Evolutionary conservation across 2,329 filamentous ascomycete genomes (phyloP).

Genomic region (Aurifilum marmelostoma): DNA sequence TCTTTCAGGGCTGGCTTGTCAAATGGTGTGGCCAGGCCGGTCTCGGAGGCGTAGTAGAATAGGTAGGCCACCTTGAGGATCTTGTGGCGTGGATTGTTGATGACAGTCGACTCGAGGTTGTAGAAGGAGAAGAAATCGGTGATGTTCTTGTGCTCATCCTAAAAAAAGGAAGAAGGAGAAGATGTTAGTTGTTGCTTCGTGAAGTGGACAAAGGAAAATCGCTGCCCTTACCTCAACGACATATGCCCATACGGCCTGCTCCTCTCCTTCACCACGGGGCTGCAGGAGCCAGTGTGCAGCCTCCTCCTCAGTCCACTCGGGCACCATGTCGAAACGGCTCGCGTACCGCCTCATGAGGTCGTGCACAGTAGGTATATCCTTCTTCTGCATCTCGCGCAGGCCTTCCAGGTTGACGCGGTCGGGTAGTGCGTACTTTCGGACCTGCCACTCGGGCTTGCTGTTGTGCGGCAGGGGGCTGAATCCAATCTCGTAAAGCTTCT

Average conservation of each 20-base stretch:
- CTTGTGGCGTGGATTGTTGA: slow-evolving; percentile 76
- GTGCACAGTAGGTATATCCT: slow-evolving; percentile 77
- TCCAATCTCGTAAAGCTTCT: slow-evolving; percentile 91
- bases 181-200: slow-evolving; percentile 22
- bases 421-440: slow-evolving; percentile 83
- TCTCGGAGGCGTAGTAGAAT: slow-evolving; percentile 93
- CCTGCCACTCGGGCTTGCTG: slow-evolving; percentile 84
- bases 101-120: slow-evolving; percentile 88
- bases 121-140: slow-evolving; percentile 99
- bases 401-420: slow-evolving; percentile 72
- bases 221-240: slow-evolving; percentile 72
- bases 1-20: slow-evolving; percentile 67
- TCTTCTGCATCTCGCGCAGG: slow-evolving; percentile 76
- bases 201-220: no score
- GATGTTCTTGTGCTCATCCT: slow-evolving; percentile 72
- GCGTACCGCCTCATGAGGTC: slow-evolving; percentile 78
- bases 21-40: slow-evolving; percentile 64
- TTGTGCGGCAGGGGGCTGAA: slow-evolving; percentile 86
- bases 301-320: slow-evolving; percentile 79
- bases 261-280: slow-evolving; percentile 62
- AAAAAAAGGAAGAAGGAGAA: background rate
- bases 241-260: slow-evolving; percentile 92
- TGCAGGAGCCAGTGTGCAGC: slow-evolving; percentile 86
- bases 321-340: slow-evolving; percentile 79
- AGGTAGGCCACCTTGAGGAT: slow-evolving; percentile 89